A percentile compares a stretch with the other conserved stretches of the same genome.
These are phyloP conservation scores for Cystoisospora suis DNA, from an alignment of 169 alveolate species.

Conservation along the genomic window DNA sequence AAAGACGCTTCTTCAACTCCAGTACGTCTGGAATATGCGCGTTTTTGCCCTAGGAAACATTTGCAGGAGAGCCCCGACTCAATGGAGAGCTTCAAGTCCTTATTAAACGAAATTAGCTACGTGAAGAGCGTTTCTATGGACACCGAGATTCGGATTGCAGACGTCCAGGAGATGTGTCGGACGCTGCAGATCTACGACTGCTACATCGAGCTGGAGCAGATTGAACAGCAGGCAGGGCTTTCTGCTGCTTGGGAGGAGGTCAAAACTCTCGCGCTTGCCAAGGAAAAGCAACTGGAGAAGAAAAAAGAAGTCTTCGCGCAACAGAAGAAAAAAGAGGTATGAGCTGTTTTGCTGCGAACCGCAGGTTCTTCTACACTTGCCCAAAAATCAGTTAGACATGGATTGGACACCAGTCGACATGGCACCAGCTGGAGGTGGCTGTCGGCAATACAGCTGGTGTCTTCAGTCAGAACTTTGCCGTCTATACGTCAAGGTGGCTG, in stretches of 20 bases:
- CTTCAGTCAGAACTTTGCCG: too few species aligned
- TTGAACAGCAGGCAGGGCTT: constrained; percentile 77
- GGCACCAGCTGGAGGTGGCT: too few species aligned
- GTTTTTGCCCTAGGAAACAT: constrained; percentile 75
- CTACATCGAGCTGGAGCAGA: constrained; percentile 76
- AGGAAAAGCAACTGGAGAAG: constrained; percentile 42
- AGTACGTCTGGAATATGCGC: too few species aligned
- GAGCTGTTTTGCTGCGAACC: too few species aligned
- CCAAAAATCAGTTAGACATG: too few species aligned
- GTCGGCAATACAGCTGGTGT: too few species aligned
- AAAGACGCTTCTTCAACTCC: too few species aligned
- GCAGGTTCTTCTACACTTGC: too few species aligned
- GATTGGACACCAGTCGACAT: too few species aligned
- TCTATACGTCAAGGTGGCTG: too few species aligned
- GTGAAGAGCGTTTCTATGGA: constrained; percentile 88
- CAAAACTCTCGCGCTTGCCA: constrained; percentile 52
- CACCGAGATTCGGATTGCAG: constrained; percentile 88
- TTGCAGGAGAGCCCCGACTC: constrained; percentile 83
- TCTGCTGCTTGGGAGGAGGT: constrained; percentile 70
- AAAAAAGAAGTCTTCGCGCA: constrained; percentile 51
- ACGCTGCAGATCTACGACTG: constrained; percentile 87
- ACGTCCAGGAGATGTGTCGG: constrained; percentile 90
- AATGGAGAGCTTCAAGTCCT: constrained; percentile 81
- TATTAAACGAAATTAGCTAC: constrained; percentile 81
- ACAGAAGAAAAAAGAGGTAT: constrained; percentile 54